phyloP scores from a whole-genome alignment of 2,329 filamentous ascomycete genomes.

The Calonectria fujianensis region DNA sequence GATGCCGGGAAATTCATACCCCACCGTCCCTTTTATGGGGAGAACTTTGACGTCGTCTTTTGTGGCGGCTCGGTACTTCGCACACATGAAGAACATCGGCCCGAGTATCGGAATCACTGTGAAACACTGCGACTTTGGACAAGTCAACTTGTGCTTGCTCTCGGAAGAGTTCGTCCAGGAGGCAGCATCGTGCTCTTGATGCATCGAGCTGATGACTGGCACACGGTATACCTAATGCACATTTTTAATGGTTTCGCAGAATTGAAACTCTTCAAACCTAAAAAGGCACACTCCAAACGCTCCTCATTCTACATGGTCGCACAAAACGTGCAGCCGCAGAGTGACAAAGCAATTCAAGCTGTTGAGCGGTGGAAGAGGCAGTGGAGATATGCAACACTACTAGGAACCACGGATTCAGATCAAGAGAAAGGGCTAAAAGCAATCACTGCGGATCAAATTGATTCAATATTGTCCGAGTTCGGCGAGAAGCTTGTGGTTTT shows the following conservation, averaged over 20 bases:
- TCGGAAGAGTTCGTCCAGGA: not conserved
- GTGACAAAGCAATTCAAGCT: constrained; percentile 57
- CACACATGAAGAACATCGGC: not conserved
- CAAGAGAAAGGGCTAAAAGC: not conserved
- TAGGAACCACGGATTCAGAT: not conserved
- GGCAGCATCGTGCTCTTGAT: not conserved
- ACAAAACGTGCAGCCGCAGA: constrained; percentile 60
- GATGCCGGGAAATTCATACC: not conserved
- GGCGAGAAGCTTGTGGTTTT: not conserved
- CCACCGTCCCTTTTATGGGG: not conserved
- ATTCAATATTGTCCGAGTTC: not conserved
- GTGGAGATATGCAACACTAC: constrained; percentile 64
- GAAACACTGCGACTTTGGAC: constrained; percentile 1
- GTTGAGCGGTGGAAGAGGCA: constrained; percentile 62
- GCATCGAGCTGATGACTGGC: constrained; percentile 10
- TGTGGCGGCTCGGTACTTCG: constrained; percentile 17
- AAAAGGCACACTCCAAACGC: constrained; percentile 60
- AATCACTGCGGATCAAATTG: not conserved
- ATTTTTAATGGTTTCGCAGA: not conserved
- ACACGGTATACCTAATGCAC: not conserved
- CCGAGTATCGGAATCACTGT: not conserved
- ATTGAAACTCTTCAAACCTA: constrained; percentile 64
- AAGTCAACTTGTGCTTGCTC: constrained; percentile 21
- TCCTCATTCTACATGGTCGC: constrained; percentile 73
- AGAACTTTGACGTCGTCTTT: constrained; percentile 10